Evolutionary conservation across 768 basidiomycete species (phyloP), one percentile per base, ranked within the genome.

Genomic region (Holtermannia corniformis): DNA sequence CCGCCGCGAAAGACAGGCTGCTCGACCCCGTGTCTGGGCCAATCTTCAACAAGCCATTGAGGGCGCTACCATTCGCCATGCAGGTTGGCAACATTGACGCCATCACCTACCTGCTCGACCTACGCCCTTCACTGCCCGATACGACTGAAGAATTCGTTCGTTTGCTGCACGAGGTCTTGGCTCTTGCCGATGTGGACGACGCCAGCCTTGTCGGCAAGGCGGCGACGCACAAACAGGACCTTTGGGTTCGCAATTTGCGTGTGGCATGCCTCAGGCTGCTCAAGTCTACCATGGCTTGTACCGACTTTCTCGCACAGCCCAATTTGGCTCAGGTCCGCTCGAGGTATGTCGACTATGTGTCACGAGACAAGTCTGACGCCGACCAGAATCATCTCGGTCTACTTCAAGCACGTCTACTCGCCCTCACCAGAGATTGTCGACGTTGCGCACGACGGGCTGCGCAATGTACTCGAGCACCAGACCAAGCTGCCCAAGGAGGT

Each of bases 1-100:
- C 86, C 81, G 14, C 63, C 5, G 71, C 91, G 62, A 84, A 89
- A 44, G 88, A 91, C 57, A 82, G 89, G 25, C 83, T 97, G 75
- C 77, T 97, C 37, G 80, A 81, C 16, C 81, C 85, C 1, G 50
- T 49, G 4, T 61, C 67, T 22, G 70, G 70, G 5, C 64, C 68
- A 10, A 91, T 99, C 59, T 97, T 86, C 75, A 87, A 86, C n/a
- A 96, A 97, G 67, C 95, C 95, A 12, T 79, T 99, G 19, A 79
- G 95, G 49, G 95, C 95, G 0, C 78, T 99, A 22, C 91, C 91
- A 1, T 92, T 96, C 69, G 79, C 85, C 14, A 88, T 89, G 63
- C 95, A 97, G 71, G 95, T 97, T 52, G 95, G 92, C 25, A 91
- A 96, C 80, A 90, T 97, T 54, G 95, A 97, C 63, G 90, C 90